Evolutionary conservation across 305 asterid species (phyloP).

Genomic region (Monarda citriodora): DNA sequence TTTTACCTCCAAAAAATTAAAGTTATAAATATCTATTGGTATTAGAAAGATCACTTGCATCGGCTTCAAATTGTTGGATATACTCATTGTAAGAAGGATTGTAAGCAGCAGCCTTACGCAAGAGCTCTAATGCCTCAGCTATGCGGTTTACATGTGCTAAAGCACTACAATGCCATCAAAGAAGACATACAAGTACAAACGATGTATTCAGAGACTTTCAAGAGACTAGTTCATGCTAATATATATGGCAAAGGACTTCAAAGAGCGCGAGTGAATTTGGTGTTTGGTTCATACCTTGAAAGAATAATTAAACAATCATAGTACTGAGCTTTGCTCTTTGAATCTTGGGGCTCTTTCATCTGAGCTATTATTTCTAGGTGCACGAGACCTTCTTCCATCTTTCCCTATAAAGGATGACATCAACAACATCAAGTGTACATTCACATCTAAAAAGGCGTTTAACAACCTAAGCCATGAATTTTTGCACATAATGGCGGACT

Average conservation of each 20-base stretch:
- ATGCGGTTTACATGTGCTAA: conserved; percentile 48
- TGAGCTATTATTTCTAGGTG: conserved; percentile 78
- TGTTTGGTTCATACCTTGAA: conserved; percentile 47
- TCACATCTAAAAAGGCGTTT: background rate
- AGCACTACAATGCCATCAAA: conserved; percentile 35
- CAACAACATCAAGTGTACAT: background rate
- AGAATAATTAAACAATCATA: conserved; percentile 70
- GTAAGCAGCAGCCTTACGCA: conserved; percentile 67
- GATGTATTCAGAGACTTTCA: background rate
- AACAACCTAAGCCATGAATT: background rate
- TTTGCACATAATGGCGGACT: too few relatives aligned
- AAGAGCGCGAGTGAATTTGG: conserved; percentile 6
- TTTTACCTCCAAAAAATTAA: too few relatives aligned
- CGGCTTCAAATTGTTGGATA: conserved; percentile 55
- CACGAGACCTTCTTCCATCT: conserved; percentile 59
- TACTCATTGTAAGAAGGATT: conserved; percentile 45
- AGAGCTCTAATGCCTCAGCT: conserved; percentile 63
- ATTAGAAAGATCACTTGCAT: conserved; percentile 55
- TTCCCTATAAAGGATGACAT: conserved; percentile 45
- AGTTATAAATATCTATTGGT: conserved; percentile 42
- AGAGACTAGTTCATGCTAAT: background rate
- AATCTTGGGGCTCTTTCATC: conserved; percentile 70
- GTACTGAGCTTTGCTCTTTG: conserved; percentile 74
- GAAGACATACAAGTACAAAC: background rate
- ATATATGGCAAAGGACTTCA: too few relatives aligned